A percentile compares a stretch with the other conserved stretches of the same genome.
Evolutionary conservation across 2,329 filamentous ascomycete genomes (phyloP).

Genomic region (Stachybotrys chartarum): DNA sequence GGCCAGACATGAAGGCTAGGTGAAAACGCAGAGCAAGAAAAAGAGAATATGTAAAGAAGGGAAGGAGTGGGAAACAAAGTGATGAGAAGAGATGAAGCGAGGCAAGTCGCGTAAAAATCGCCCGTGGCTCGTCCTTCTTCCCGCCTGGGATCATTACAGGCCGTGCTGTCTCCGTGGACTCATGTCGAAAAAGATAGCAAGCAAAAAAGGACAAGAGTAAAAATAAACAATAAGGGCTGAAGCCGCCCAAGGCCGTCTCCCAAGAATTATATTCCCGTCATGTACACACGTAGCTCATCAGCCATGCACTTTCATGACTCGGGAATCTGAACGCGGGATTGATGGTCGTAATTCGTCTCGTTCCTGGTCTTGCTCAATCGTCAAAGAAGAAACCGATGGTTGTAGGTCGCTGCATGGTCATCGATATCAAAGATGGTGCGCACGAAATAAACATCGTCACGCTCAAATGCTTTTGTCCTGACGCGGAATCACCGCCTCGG

Average conservation of each 20-base stretch:
- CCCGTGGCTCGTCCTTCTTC: slow-evolving; percentile 20
- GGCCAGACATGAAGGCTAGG: background rate
- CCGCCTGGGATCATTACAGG: slow-evolving; percentile 31
- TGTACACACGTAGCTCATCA: slow-evolving; percentile 38
- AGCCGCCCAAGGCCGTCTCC: slow-evolving; percentile 1
- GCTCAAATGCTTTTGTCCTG: background rate
- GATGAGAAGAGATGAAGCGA: slow-evolving; percentile 14
- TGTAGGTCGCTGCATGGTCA: background rate
- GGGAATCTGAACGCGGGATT: slow-evolving; percentile 24
- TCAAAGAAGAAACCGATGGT: background rate
- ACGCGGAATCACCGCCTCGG: background rate
- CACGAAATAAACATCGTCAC: background rate
- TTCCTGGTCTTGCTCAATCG: background rate
- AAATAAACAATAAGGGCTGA: background rate
- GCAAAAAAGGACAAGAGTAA: slow-evolving; percentile 6
- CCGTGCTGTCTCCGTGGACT: slow-evolving; percentile 22
- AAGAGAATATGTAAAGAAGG: slow-evolving; percentile 11
- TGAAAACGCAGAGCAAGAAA: slow-evolving; percentile 8
- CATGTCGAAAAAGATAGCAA: slow-evolving; percentile 14
- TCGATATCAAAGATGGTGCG: background rate
- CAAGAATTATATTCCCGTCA: slow-evolving; percentile 26
- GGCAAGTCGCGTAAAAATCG: slow-evolving; percentile 6
- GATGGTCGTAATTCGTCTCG: slow-evolving; percentile 29
- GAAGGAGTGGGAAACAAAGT: slow-evolving; percentile 10
- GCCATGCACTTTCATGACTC: slow-evolving; percentile 32